These are phyloP conservation scores for Penicillium cataractarum DNA, from an alignment of 495 filamentous ascomycete genomes.

Conservation along the genomic window DNA sequence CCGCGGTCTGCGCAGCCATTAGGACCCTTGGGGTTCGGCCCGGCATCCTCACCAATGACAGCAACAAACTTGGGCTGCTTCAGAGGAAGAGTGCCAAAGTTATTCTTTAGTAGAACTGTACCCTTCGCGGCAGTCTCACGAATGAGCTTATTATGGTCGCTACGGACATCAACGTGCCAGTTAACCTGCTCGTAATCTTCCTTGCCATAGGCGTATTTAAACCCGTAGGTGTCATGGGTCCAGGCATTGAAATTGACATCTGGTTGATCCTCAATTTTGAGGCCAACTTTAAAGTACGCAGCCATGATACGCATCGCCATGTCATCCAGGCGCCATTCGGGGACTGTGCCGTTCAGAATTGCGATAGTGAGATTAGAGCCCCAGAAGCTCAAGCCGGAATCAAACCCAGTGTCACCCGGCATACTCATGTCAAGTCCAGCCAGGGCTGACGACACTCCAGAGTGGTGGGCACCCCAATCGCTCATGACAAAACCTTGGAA, in stretches of 20 bases:
- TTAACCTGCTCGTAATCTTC: conserved; percentile 7
- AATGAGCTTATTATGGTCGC: neutral
- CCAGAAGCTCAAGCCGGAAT: conserved; percentile 8
- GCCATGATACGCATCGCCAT: conserved; percentile 15
- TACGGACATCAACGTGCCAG: conserved; percentile 9
- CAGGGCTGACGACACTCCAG: conserved; percentile 54
- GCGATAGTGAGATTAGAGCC: conserved; percentile 8
- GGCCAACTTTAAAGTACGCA: conserved; percentile 9
- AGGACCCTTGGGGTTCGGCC: conserved; percentile 2
- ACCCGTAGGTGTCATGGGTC: neutral
- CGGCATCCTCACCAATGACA: conserved; percentile 6
- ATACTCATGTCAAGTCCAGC: conserved; percentile 65
- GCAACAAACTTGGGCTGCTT: conserved; percentile 1
- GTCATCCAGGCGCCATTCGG: conserved; percentile 9
- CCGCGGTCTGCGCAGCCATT: conserved; percentile 11
- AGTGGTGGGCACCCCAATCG: conserved; percentile 64
- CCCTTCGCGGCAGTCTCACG: conserved; percentile 8
- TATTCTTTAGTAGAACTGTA: conserved; percentile 8
- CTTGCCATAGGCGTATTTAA: conserved; percentile 6
- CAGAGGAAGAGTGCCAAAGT: neutral
- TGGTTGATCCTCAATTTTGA: neutral
- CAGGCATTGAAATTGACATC: conserved; percentile 7
- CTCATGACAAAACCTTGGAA: conserved; percentile 69
- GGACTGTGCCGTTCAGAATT: conserved; percentile 6
- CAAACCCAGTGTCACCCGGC: conserved; percentile 43